Evolutionary conservation across 1,284 basidiomycete genomes (phyloP).

Genomic region (Leccinum ponderosum): DNA sequence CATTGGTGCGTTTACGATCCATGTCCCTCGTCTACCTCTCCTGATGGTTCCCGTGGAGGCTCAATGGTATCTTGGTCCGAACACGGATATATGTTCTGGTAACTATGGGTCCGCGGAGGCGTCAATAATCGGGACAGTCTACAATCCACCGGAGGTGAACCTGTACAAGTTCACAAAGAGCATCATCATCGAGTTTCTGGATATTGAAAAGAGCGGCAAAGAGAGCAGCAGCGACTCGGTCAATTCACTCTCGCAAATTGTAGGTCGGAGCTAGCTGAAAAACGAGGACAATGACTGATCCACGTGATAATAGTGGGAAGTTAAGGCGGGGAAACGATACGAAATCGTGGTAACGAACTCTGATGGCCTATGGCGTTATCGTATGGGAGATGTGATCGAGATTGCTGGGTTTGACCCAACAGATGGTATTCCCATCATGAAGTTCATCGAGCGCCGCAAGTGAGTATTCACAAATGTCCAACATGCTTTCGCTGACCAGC

Average conservation of each 20-base stretch:
- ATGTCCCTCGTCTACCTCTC: background rate
- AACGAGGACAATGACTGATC: too few species aligned
- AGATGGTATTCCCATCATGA: constrained; percentile 21
- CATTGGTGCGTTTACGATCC: background rate
- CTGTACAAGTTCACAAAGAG: constrained; percentile 6
- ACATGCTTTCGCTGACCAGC: background rate
- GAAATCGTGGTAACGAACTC: constrained; percentile 20
- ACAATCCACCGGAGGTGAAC: constrained; percentile 9
- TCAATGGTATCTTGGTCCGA: constrained; percentile 13
- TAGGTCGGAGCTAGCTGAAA: constrained; percentile 1
- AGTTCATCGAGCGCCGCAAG: constrained; percentile 19
- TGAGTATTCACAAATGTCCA: background rate
- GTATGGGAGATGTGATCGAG: constrained; percentile 14
- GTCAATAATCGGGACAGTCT: constrained; percentile 6
- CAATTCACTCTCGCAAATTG: constrained; percentile 5
- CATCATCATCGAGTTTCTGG: constrained; percentile 18
- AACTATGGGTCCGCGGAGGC: constrained; percentile 7
- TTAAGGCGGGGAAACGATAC: constrained; percentile 16
- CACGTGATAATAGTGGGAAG: constrained; percentile 20
- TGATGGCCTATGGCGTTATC: constrained; percentile 28
- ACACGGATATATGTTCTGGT: background rate
- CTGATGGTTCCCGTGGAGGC: constrained; percentile 2
- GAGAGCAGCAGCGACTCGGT: background rate
- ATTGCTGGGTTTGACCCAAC: constrained; percentile 21
- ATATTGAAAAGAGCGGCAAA: constrained; percentile 7